Base-by-base conservation (phyloP, 495 filamentous ascomycete species). In the Umbilicaria muhlenbergii region DNA sequence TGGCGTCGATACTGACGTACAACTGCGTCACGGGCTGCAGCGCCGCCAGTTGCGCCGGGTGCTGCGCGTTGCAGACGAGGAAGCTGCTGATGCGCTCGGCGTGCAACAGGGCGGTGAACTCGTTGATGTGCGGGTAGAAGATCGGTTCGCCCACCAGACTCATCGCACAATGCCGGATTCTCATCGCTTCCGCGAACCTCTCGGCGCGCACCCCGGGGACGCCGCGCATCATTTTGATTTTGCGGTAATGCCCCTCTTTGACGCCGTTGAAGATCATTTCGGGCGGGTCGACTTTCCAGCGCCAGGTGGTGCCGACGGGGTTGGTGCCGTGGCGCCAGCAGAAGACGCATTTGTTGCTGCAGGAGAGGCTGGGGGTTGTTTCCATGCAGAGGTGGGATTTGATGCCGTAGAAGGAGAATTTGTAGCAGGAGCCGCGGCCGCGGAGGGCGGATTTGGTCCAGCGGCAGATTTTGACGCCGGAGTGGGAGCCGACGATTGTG, bases 401-500 rank as follows among this genome's bases (percentile, higher is more conserved):
- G 56, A 96, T 96, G 47, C 88, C 89, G 60, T 96, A 96, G 65
- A 96, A 94, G 6, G 82, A 87, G 59, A 71, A 94, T 58, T 96
- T 96, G 71, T 96, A 96, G 68, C 89, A 96, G 16, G 84, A 92
- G 11, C 89, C 89, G 14, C 89, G 77, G 24, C 89, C 89, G 39
- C 89, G 84, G n/a, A 96, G 79, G 3, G 89, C 89, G 5, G 87
- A 94, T 63, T 96, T 96, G 10, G 89, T 96, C 89, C 89, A 96
- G 18, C 89, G 83, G 58, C 89, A 95, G 51, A 94, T 94, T 63
- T 96, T 96, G 44, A 96, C 89, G 18, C 89, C 89, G 8, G 84
- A 92, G 63, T 96, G 89, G 0, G 86, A 88, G 39, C 89, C 89
- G 39, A 96, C 80, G 44, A 96, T 95, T 0, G 81, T 75, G 59